Evolutionary conservation across 306 rosid species (phyloP).

Genomic region (Cucumis cinereus): DNA sequence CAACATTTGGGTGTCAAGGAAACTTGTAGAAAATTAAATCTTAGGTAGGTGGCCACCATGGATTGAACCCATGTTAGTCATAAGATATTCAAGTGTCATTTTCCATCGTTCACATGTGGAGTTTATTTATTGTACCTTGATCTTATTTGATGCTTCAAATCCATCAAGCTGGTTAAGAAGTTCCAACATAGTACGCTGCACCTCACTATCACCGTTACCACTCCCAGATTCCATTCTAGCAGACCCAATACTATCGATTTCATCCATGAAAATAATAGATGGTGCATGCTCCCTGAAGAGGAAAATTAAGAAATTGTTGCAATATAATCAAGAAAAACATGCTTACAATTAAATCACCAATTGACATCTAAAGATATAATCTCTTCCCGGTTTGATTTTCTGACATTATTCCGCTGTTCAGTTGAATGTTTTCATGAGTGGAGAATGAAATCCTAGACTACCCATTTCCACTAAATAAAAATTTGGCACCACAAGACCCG

Average conservation of each 20-base stretch:
- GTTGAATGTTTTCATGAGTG: background rate
- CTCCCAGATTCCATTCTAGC: constrained; percentile 99
- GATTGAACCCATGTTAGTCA: background rate
- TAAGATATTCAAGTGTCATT: background rate
- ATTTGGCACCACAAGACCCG: background rate
- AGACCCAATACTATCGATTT: constrained; percentile 97
- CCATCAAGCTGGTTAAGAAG: constrained; percentile 99
- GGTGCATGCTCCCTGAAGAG: constrained; percentile 93
- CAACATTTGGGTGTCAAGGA: no score
- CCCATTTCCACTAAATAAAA: background rate
- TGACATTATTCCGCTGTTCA: background rate
- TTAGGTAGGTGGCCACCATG: no score
- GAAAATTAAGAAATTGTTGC: constrained; percentile 7
- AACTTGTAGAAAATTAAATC: no score
- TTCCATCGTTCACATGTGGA: background rate
- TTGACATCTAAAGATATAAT: background rate
- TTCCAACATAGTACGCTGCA: constrained; percentile 97
- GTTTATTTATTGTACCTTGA: constrained; percentile 44
- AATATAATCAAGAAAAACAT: background rate
- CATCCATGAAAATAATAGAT: constrained; percentile 97
- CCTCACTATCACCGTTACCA: constrained; percentile 99
- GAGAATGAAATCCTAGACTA: background rate
- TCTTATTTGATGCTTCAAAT: constrained; percentile 99
- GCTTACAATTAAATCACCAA: background rate
- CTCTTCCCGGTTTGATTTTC: background rate